phyloP scores from a whole-genome alignment of 2,329 filamentous ascomycete species.

The Alternaria alternata region DNA sequence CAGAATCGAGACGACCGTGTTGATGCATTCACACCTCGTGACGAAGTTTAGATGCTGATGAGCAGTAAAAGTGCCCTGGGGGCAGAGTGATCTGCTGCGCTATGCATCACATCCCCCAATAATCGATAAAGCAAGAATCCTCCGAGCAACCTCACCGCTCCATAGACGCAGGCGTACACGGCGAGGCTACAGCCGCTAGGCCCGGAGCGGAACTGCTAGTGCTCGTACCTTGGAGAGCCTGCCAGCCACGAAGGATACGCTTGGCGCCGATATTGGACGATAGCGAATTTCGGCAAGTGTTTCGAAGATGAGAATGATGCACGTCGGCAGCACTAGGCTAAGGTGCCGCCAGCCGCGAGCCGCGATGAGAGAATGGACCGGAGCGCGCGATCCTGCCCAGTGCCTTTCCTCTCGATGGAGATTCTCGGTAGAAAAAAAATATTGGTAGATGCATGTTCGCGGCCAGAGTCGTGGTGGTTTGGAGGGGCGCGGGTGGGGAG shows the following conservation, averaged over 20 bases:
- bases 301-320: constrained; percentile 22
- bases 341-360: constrained; percentile 34
- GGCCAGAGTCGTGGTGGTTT: constrained; percentile 7
- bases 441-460: constrained; percentile 12
- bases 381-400: constrained; percentile 13
- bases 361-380: constrained; percentile 27
- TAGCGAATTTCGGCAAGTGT: constrained; percentile 24
- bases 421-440: constrained; percentile 9
- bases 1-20: background rate
- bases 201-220: constrained; percentile 8
- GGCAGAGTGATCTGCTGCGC: constrained; percentile 18
- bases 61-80: constrained; percentile 11
- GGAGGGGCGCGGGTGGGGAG: constrained; percentile 16
- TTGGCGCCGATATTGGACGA: constrained; percentile 36
- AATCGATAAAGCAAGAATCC: constrained; percentile 22
- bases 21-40: background rate
- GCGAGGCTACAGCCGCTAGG: constrained; percentile 21
- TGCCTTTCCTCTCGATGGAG: constrained; percentile 7
- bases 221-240: constrained; percentile 12
- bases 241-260: constrained; percentile 19
- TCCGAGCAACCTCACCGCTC: constrained; percentile 28
- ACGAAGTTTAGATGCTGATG: constrained; percentile 16
- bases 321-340: constrained; percentile 32
- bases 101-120: constrained; percentile 7
- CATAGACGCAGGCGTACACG: constrained; percentile 8